Evolutionary conservation across 495 filamentous ascomycete genomes (phyloP).

Genomic region (Glarea lozoyensis): DNA sequence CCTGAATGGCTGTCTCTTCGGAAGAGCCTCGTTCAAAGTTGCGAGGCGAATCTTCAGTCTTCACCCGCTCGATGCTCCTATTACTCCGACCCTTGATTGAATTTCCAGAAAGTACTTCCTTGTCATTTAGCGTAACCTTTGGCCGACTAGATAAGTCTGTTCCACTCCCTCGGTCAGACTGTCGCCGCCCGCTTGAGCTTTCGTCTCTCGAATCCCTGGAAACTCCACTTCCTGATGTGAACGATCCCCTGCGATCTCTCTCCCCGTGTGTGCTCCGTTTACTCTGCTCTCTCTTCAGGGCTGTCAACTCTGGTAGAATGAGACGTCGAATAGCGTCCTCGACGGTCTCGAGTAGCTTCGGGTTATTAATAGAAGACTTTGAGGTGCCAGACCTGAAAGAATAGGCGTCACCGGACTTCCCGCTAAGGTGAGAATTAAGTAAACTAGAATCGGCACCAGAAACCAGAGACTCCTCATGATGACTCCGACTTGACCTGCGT

Average conservation of each 20-base stretch:
- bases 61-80: slow-evolving; percentile 34
- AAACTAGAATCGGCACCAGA: slow-evolving; percentile 65
- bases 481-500: slow-evolving; percentile 52
- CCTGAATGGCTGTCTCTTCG: slow-evolving; percentile 37
- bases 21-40: slow-evolving; percentile 20
- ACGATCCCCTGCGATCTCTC: slow-evolving; percentile 53
- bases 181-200: slow-evolving; percentile 34
- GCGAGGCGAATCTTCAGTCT: slow-evolving; percentile 16
- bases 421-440: slow-evolving; percentile 64
- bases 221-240: slow-evolving; percentile 48
- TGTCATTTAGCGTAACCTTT: slow-evolving; percentile 53
- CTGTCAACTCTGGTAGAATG: slow-evolving; percentile 85
- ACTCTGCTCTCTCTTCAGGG: slow-evolving; percentile 81
- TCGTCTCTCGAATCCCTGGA: slow-evolving; percentile 50
- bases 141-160: slow-evolving; percentile 57
- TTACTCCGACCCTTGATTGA: slow-evolving; percentile 41
- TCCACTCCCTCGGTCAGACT: slow-evolving; percentile 62
- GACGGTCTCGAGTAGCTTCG: slow-evolving; percentile 87
- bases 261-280: slow-evolving; percentile 31
- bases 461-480: slow-evolving; percentile 52
- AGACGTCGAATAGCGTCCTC: slow-evolving; percentile 91
- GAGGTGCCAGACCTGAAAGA: slow-evolving; percentile 70
- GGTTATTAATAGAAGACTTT: slow-evolving; percentile 87
- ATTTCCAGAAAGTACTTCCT: slow-evolving; percentile 50
- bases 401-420: slow-evolving; percentile 62